A percentile compares a stretch with the other conserved stretches of the same genome.
These are phyloP conservation scores for Phytophthora sansomeana DNA, from an alignment of 352 stramenopile genomes.

Conservation along the genomic window DNA sequence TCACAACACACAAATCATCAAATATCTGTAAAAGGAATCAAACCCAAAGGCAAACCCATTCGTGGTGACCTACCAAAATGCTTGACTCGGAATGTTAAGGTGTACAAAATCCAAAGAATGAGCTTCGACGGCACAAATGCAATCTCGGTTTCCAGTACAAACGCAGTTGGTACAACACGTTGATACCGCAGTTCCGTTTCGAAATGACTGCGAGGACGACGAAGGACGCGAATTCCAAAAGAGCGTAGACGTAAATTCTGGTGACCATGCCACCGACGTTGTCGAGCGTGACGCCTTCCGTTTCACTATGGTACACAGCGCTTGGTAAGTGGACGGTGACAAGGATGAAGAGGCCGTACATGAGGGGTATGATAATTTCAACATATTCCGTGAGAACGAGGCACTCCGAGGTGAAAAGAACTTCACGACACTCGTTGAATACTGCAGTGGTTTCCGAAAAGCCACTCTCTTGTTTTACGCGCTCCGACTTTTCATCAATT, in stretches of 20 bases:
- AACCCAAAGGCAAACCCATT: too few species aligned
- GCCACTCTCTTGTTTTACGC: too few species aligned
- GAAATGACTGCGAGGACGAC: slow-evolving; percentile 1
- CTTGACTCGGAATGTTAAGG: slow-evolving; percentile 5
- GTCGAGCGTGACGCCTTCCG: slow-evolving; percentile 3
- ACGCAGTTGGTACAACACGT: slow-evolving; percentile 23
- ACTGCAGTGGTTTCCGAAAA: background rate
- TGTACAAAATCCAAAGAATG: slow-evolving; percentile 22
- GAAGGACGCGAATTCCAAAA: slow-evolving; percentile 25
- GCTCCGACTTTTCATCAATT: too few species aligned
- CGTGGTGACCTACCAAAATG: slow-evolving; percentile 1
- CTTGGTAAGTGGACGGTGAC: slow-evolving; percentile 23
- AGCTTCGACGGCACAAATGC: slow-evolving; percentile 20
- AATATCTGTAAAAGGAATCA: too few species aligned
- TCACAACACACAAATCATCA: slow-evolving; percentile 2
- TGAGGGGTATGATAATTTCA: slow-evolving; percentile 35
- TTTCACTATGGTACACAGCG: slow-evolving; percentile 33
- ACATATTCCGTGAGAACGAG: slow-evolving; percentile 40
- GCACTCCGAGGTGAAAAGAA: slow-evolving; percentile 39
- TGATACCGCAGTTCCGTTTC: slow-evolving; percentile 13
- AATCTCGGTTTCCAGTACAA: slow-evolving; percentile 33
- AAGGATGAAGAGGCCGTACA: slow-evolving; percentile 26
- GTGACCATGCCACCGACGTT: slow-evolving; percentile 8
- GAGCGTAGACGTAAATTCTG: slow-evolving; percentile 17
- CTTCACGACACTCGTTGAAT: slow-evolving; percentile 8